These are phyloP conservation scores for Flammula alnicola DNA, from an alignment of 1,284 basidiomycete genomes.

Conservation along the genomic window DNA sequence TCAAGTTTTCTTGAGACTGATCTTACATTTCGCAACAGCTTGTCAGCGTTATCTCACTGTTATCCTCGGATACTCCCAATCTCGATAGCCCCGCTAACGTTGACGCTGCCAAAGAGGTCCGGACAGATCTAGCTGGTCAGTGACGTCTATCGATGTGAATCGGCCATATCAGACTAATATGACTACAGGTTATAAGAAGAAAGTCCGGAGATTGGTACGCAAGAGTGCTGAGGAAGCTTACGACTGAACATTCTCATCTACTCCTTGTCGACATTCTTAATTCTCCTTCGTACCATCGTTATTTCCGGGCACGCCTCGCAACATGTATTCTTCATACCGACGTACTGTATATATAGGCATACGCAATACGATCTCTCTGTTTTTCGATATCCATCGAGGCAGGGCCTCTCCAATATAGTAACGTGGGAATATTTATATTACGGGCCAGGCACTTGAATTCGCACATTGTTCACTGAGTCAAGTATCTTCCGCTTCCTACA, in stretches of 20 bases:
- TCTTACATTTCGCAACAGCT: slow-evolving; percentile 57
- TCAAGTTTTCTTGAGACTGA: slow-evolving; percentile 10
- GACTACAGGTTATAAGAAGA: slow-evolving; percentile 84
- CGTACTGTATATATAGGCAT: slow-evolving; percentile 11
- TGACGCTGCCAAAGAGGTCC: slow-evolving; percentile 92
- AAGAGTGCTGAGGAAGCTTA: slow-evolving; percentile 87
- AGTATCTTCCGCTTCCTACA: neutral
- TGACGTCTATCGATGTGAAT: neutral
- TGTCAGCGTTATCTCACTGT: slow-evolving; percentile 93
- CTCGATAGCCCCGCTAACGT: slow-evolving; percentile 97
- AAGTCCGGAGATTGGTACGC: slow-evolving; percentile 85
- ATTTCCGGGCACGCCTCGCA: slow-evolving; percentile 2
- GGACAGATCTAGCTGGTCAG: slow-evolving; percentile 70
- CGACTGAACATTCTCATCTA: slow-evolving; percentile 47
- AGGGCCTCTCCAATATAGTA: neutral
- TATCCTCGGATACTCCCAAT: slow-evolving; percentile 93
- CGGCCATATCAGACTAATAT: neutral
- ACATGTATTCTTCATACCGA: slow-evolving; percentile 9
- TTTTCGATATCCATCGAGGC: too few species aligned
- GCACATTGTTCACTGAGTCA: too few species aligned
- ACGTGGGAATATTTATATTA: slow-evolving; percentile 12
- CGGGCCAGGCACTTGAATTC: neutral
- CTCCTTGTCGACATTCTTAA: slow-evolving; percentile 1
- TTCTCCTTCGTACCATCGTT: slow-evolving; percentile 8
- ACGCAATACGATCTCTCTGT: neutral